Evolutionary conservation across 257 asterid species (phyloP), one percentile per base, ranked within the genome.

Genomic region (Thymus mandschuricus): DNA sequence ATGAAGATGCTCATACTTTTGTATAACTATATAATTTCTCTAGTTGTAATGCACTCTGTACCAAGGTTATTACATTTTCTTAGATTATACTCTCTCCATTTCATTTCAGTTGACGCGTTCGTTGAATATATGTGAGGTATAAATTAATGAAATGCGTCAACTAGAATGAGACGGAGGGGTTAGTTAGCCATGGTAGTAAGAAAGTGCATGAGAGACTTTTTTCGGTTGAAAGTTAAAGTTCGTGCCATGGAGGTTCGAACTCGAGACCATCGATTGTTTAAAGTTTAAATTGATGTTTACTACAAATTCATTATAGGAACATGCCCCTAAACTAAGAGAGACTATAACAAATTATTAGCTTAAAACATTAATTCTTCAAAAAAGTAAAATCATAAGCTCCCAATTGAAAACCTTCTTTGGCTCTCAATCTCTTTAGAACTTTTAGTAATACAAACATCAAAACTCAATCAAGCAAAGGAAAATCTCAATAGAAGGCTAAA

Each of bases 331-430:
- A 8, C 8, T 68, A 55, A 21, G 35, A 51, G 72, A 67, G 30
- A 30, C 43, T 43, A 44, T 49, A 31, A 64, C 34, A 52, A 63
- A 10, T 64, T 73, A 65, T 49, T 44, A 31, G 33, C 9, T 8
- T n/a, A 27, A 12, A 29, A 48, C 27, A 60, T 1, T 4, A 34
- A 27, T 15, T 55, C 58, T 45, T 34, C 45, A 31, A 34, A 2
- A 48, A 43, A 52, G 33, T 60, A 51, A 59, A 63, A 48, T 69
- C 67, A 63, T 30, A 44, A 63, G 56, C 63, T 15, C 75, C 67
- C 49, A 71, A 64, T 64, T 58, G 75, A 69, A 65, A 85, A 76
- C 86, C 83, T 79, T 77, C 74, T 85, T 81, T 79, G 83, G 83
- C 72, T 83, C 79, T 57, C 73, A 61, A 50, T 10, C 3, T 30